Evolutionary conservation across 495 filamentous ascomycete genomes (phyloP).

Genomic region (Clavariopsis aquatica): DNA sequence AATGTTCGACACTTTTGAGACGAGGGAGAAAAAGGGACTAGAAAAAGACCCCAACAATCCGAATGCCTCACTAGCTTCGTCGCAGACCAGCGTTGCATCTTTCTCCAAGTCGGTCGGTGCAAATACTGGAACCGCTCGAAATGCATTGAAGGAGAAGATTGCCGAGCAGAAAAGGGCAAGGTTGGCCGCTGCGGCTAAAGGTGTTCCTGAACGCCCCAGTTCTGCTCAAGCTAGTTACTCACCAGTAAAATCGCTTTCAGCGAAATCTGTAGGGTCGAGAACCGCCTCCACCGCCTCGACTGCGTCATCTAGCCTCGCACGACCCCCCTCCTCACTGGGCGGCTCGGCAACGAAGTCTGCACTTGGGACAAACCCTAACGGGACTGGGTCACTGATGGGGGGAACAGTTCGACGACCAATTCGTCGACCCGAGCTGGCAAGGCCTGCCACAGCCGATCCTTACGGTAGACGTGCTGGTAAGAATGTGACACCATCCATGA

Average conservation of each 20-base stretch:
- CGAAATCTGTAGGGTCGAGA: conserved; percentile 38
- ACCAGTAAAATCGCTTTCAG: conserved; percentile 52
- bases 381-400: conserved; percentile 55
- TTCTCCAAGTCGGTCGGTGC: conserved; percentile 51
- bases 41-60: conserved; percentile 82
- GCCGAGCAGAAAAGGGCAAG: conserved; percentile 75
- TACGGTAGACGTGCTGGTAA: conserved; percentile 48
- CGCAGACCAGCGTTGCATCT: conserved; percentile 44
- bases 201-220: conserved; percentile 66
- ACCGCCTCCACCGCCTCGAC: conserved; percentile 37
- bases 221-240: conserved; percentile 72
- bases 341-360: conserved; percentile 28
- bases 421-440: conserved; percentile 51
- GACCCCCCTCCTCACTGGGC: conserved; percentile 36
- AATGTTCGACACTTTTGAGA: conserved; percentile 73
- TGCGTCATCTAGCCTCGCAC: conserved; percentile 30
- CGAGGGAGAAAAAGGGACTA: conserved; percentile 69
- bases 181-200: conserved; percentile 56
- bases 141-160: conserved; percentile 74
- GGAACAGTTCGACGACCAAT: conserved; percentile 60
- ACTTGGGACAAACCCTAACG: conserved; percentile 31
- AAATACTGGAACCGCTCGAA: conserved; percentile 54
- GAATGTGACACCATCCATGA: conserved; percentile 48
- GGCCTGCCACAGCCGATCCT: conserved; percentile 63
- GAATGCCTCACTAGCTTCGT: conserved; percentile 52